A percentile compares a stretch with the other conserved stretches of the same genome.
phyloP scores from a whole-genome alignment of 805 yeast species.

The Ogataea glucozyma region DNA sequence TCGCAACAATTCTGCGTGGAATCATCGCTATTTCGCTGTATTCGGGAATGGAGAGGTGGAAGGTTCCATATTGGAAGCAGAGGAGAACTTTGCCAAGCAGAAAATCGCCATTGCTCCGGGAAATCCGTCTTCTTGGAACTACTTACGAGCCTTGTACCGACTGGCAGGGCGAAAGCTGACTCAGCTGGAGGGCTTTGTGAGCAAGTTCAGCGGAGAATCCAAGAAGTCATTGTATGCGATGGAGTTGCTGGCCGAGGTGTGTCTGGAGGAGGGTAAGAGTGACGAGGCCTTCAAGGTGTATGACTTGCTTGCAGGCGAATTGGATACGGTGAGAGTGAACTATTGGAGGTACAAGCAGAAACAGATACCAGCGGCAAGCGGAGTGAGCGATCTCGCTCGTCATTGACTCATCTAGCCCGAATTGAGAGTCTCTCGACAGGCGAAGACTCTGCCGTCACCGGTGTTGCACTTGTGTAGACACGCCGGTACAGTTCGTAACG shows the following conservation, averaged over 20 bases:
- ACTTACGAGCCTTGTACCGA: conserved; percentile 59
- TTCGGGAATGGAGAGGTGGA: conserved; percentile 27
- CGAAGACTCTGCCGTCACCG: no score
- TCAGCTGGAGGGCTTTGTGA: conserved; percentile 48
- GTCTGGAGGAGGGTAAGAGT: conserved; percentile 32
- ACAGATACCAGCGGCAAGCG: no score
- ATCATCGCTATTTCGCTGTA: conserved; percentile 69
- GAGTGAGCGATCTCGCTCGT: no score
- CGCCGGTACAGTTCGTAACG: no score
- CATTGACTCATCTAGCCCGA: no score
- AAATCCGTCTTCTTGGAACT: conserved; percentile 86
- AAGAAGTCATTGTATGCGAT: conserved; percentile 58
- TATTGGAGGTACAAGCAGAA: conserved; percentile 32
- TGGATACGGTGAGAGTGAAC: conserved; percentile 33
- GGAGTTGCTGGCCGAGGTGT: conserved; percentile 59
- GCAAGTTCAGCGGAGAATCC: conserved; percentile 35
- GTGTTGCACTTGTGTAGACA: no score
- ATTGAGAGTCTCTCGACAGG: no score
- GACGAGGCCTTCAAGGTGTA: conserved; percentile 47
- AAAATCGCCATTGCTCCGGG: conserved; percentile 67
- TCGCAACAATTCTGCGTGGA: conserved; percentile 93
- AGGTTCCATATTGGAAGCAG: conserved; percentile 18
- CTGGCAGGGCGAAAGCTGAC: conserved; percentile 30
- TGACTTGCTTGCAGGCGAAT: conserved; percentile 45
- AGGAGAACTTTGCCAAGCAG: conserved; percentile 43